Evolutionary conservation across 257 asterid species (phyloP).

Genomic region (Fraxinus americana): DNA sequence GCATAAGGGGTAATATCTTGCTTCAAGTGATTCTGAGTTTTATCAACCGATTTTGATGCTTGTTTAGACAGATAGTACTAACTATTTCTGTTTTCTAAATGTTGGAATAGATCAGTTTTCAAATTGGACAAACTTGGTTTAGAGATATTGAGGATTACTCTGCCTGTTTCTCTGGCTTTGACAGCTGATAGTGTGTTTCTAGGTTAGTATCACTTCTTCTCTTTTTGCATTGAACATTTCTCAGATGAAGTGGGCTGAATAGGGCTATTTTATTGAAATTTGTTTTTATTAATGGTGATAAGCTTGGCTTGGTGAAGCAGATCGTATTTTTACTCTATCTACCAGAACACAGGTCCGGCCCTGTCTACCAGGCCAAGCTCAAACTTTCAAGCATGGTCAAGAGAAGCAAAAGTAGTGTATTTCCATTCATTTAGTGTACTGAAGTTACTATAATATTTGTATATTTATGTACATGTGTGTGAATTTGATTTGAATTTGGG

Average conservation of each 20-base stretch:
- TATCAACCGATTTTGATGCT: not conserved
- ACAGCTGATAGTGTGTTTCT: constrained; percentile 51
- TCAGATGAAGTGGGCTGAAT: no score
- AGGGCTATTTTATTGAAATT: no score
- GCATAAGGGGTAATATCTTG: not conserved
- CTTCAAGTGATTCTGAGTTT: not conserved
- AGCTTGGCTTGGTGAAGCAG: no score
- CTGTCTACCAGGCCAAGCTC: not conserved
- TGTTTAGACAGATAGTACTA: not conserved
- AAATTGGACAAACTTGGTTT: constrained; percentile 67
- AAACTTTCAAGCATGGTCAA: constrained; percentile 59
- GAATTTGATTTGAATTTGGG: not conserved
- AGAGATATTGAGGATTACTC: constrained; percentile 63
- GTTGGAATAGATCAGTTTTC: constrained; percentile 24
- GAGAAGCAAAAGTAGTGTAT: constrained; percentile 65
- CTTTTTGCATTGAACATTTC: no score
- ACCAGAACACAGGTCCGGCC: no score
- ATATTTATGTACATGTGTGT: not conserved
- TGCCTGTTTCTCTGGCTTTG: constrained; percentile 78
- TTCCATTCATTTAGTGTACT: constrained; percentile 16
- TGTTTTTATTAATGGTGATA: no score
- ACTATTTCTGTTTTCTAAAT: not conserved
- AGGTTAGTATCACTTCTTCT: no score
- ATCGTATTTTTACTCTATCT: no score
- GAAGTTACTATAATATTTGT: not conserved